These are phyloP conservation scores for Verticillium albo-atrum DNA, from an alignment of 2,329 filamentous ascomycete species.

Conservation along the genomic window DNA sequence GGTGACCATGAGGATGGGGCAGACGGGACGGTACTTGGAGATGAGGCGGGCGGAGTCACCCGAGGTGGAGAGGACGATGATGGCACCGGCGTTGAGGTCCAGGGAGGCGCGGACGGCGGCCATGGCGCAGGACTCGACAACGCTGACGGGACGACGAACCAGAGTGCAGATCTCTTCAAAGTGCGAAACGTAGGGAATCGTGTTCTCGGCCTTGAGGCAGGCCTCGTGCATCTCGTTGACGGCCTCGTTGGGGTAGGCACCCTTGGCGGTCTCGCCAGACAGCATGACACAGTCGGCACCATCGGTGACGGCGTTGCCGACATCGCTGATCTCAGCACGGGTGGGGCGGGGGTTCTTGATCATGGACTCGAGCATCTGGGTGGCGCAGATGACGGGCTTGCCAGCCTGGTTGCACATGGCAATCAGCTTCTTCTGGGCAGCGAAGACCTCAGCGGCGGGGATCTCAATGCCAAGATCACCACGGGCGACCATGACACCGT, in stretches of 20 bases:
- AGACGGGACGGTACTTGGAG: conserved; percentile 97
- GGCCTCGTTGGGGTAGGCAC: conserved; percentile 85
- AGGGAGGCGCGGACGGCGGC: conserved; percentile 92
- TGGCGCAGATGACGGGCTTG: conserved; percentile 98
- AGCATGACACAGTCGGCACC: conserved; percentile 99
- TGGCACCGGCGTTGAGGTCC: conserved; percentile 93
- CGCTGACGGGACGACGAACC: conserved; percentile 76
- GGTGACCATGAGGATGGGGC: conserved; percentile 99
- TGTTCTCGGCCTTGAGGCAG: conserved; percentile 93
- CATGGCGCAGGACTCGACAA: conserved; percentile 94
- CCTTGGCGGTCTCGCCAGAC: conserved; percentile 98
- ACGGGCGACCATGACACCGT: conserved; percentile 99
- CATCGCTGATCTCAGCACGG: conserved; percentile 96
- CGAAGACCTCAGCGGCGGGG: conserved; percentile 95
- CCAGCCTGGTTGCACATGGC: conserved; percentile 99
- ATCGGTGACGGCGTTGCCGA: conserved; percentile 96
- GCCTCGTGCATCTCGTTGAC: conserved; percentile 98
- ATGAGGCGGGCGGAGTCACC: conserved; percentile 91
- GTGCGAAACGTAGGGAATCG: conserved; percentile 92
- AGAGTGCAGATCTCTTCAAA: conserved; percentile 92
- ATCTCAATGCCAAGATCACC: conserved; percentile 99
- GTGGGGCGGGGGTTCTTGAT: conserved; percentile 99
- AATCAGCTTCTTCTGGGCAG: conserved; percentile 99
- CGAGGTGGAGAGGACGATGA: conserved; percentile 93
- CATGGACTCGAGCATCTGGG: conserved; percentile 99